These are phyloP conservation scores for Marchantia paleacea DNA, from an alignment of 225 moss, liverwort and hornwort genomes.

Conservation along the genomic window DNA sequence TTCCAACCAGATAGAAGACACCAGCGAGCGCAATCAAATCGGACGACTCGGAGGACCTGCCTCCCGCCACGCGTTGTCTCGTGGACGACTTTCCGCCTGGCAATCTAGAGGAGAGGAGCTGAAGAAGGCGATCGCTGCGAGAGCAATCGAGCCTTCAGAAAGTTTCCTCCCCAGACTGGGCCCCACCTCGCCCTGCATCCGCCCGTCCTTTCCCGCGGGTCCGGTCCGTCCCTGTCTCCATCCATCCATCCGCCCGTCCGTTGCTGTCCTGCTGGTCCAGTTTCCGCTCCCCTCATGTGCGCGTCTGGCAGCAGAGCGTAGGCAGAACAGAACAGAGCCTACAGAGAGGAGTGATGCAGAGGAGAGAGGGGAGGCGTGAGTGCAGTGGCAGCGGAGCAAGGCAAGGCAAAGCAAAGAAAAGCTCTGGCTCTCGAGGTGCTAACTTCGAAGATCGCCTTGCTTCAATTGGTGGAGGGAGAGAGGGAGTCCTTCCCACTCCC, in stretches of 20 bases:
- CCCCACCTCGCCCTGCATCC: too few relatives aligned
- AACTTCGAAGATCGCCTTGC: slow-evolving; percentile 8
- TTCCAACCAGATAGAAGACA: neutral
- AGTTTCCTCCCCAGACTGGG: neutral
- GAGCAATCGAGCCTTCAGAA: neutral
- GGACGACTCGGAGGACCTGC: neutral
- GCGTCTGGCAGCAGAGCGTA: neutral
- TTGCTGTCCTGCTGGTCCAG: neutral
- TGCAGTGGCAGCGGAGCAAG: neutral
- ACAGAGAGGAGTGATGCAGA: neutral
- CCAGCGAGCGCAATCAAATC: neutral
- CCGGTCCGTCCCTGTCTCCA: neutral
- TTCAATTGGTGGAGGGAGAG: neutral
- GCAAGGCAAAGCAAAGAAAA: slow-evolving; percentile 9
- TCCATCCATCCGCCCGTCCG: neutral
- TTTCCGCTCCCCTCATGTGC: slow-evolving; percentile 11
- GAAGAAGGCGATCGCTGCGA: neutral
- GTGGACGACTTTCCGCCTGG: slow-evolving; percentile 1
- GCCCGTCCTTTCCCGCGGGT: neutral
- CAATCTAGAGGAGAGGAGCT: neutral
- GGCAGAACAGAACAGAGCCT: neutral
- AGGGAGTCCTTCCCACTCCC: neutral
- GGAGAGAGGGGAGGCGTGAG: neutral
- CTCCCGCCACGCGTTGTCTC: neutral
- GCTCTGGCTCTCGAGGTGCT: neutral